These are phyloP conservation scores for Penicillium atrosanguineum DNA, from an alignment of 495 filamentous ascomycete genomes.

Conservation along the genomic window DNA sequence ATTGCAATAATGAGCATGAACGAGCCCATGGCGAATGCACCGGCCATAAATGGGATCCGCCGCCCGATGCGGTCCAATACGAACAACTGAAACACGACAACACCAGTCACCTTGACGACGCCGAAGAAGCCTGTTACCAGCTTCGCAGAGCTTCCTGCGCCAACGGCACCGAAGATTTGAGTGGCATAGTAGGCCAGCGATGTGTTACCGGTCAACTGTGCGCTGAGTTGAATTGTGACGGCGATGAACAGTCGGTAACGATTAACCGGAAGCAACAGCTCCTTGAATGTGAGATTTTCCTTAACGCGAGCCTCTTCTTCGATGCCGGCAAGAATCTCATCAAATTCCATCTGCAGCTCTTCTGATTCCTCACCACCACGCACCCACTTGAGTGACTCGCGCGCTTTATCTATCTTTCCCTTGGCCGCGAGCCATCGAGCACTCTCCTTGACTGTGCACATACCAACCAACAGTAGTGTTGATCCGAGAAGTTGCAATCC, in stretches of 20 bases:
- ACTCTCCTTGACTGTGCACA: constrained; percentile 46
- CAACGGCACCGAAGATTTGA: constrained; percentile 47
- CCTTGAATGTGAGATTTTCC: constrained; percentile 39
- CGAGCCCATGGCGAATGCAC: constrained; percentile 49
- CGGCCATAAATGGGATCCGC: constrained; percentile 50
- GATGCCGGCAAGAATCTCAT: constrained; percentile 36
- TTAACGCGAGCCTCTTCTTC: constrained; percentile 43
- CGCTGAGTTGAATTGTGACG: constrained; percentile 42
- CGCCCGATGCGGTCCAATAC: constrained; percentile 54
- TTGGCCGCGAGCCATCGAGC: constrained; percentile 50
- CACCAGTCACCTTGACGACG: constrained; percentile 44
- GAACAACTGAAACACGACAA: constrained; percentile 42
- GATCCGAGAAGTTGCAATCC: constrained; percentile 48
- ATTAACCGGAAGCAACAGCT: constrained; percentile 42
- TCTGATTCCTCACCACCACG: constrained; percentile 29
- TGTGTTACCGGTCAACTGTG: constrained; percentile 48
- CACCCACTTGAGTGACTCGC: constrained; percentile 18
- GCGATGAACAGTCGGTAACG: constrained; percentile 43
- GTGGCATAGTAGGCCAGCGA: constrained; percentile 49
- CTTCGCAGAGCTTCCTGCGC: constrained; percentile 38
- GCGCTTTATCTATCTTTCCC: constrained; percentile 24
- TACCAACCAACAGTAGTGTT: constrained; percentile 41
- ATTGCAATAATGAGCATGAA: constrained; percentile 53
- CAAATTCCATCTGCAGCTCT: constrained; percentile 32
- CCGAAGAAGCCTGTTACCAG: constrained; percentile 51